These are phyloP conservation scores for Castanospermum australe DNA, from an alignment of 306 rosid genomes.

Conservation along the genomic window DNA sequence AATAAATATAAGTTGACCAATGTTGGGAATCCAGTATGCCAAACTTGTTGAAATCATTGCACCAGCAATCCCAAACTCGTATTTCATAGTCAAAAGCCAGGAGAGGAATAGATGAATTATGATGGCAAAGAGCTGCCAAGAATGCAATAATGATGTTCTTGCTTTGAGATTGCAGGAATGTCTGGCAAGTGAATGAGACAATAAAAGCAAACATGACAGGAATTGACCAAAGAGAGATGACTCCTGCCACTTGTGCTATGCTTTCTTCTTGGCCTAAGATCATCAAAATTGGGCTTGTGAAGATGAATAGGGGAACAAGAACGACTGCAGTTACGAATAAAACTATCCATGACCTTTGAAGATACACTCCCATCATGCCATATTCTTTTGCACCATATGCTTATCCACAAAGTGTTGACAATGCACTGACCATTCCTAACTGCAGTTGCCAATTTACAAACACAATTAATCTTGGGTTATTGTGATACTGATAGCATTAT, in stretches of 20 bases:
- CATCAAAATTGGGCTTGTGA: conserved; percentile 43
- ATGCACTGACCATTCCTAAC: conserved; percentile 64
- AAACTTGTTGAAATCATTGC: conserved; percentile 45
- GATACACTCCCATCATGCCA: conserved; percentile 62
- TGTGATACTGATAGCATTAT: neutral
- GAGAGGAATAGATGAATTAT: conserved; percentile 39
- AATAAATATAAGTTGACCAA: conserved; percentile 48
- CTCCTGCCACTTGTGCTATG: conserved; percentile 43
- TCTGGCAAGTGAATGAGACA: conserved; percentile 47
- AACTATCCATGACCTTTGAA: conserved; percentile 59
- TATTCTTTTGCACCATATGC: conserved; percentile 58
- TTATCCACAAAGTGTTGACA: conserved; percentile 61
- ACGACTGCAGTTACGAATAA: conserved; percentile 19
- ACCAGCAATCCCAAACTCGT: conserved; percentile 49
- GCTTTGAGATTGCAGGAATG: conserved; percentile 58
- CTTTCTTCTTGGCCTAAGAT: conserved; percentile 37
- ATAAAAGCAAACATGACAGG: conserved; percentile 38
- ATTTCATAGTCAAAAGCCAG: conserved; percentile 43
- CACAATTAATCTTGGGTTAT: neutral
- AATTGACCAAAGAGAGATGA: conserved; percentile 44
- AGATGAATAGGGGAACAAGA: conserved; percentile 45
- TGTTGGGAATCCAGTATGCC: conserved; percentile 46
- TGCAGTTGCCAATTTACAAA: neutral
- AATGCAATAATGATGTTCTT: conserved; percentile 47
- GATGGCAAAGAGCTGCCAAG: conserved; percentile 40